These are phyloP conservation scores for Xylaria sp. DNA, from an alignment of 2,329 filamentous ascomycete species.

Conservation along the genomic window DNA sequence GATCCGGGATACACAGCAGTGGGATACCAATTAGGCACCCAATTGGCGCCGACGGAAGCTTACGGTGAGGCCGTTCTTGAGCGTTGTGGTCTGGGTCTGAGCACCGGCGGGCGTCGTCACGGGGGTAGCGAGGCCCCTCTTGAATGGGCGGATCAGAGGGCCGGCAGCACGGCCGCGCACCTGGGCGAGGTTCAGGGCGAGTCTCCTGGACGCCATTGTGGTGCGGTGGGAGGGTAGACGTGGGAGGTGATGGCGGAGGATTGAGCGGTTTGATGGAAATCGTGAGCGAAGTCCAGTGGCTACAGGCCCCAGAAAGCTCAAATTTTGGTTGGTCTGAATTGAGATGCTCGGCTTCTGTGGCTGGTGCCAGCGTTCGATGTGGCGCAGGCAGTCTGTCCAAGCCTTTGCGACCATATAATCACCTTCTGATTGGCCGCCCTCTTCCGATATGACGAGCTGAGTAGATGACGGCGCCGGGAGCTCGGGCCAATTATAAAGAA, in stretches of 20 bases:
- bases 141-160: conserved; percentile 79
- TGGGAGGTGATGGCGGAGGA: conserved; percentile 49
- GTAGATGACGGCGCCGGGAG: conserved; percentile 12
- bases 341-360: conserved; percentile 37
- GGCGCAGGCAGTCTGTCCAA: conserved; percentile 31
- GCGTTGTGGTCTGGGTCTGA: conserved; percentile 95
- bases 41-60: conserved; percentile 51
- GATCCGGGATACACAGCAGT: conserved; percentile 5
- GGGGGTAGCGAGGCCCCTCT: conserved; percentile 90
- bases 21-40: conserved; percentile 26
- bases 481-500: conserved; percentile 24
- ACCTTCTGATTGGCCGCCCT: conserved; percentile 42
- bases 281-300: conserved; percentile 47
- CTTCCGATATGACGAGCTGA: conserved; percentile 19
- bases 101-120: conserved; percentile 70
- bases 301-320: conserved; percentile 43
- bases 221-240: conserved; percentile 59
- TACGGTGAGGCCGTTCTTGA: conserved; percentile 98
- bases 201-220: conserved; percentile 93
- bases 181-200: conserved; percentile 93
- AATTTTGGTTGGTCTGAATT: conserved; percentile 49
- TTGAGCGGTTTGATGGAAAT: conserved; percentile 66
- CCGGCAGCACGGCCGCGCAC: conserved; percentile 89
- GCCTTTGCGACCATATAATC: conserved; percentile 40
- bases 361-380: conserved; percentile 25